Conservation (phyloP, 345 rosid species). For the Eutrema yunnanense region DNA sequence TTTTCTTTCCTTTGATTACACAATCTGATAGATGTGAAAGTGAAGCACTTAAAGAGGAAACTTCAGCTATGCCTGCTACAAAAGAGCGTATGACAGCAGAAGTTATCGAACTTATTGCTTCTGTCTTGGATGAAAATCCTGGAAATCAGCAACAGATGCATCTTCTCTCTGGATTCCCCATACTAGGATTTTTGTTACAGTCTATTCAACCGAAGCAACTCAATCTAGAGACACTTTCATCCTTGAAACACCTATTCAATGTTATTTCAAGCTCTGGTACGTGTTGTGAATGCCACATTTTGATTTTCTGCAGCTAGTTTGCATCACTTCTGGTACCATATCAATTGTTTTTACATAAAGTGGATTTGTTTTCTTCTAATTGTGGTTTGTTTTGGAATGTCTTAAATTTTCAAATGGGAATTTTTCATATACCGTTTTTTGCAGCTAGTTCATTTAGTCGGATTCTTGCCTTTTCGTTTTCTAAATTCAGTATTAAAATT, state of each 20-base stretch:
- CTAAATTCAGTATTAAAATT: not conserved
- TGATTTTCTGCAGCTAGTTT: not conserved
- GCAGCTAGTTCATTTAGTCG: not conserved
- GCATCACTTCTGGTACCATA: slow-evolving; percentile 5
- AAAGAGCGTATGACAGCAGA: slow-evolving; percentile 88
- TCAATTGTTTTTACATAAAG: not conserved
- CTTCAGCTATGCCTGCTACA: slow-evolving; percentile 49
- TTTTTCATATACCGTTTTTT: not conserved
- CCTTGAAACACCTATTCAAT: slow-evolving; percentile 78
- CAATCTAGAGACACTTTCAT: slow-evolving; percentile 85
- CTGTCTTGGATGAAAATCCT: slow-evolving; percentile 85
- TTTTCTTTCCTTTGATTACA: slow-evolving; percentile 85
- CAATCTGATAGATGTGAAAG: slow-evolving; percentile 79
- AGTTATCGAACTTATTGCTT: slow-evolving; percentile 90
- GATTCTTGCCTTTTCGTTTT: slow-evolving; percentile 10
- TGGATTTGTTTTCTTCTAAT: not conserved
- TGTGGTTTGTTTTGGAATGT: not conserved
- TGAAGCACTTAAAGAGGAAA: slow-evolving; percentile 45
- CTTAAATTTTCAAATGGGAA: not conserved
- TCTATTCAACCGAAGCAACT: slow-evolving; percentile 85
- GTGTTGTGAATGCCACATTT: slow-evolving; percentile 25
- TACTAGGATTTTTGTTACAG: slow-evolving; percentile 85
- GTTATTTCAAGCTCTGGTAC: slow-evolving; percentile 70
- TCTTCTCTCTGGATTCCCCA: slow-evolving; percentile 81
- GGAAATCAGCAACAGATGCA: slow-evolving; percentile 95